Evolutionary conservation across 345 rosid genomes (phyloP), one percentile per base, ranked within the genome.

Genomic region (Carallia pectinifolia): DNA sequence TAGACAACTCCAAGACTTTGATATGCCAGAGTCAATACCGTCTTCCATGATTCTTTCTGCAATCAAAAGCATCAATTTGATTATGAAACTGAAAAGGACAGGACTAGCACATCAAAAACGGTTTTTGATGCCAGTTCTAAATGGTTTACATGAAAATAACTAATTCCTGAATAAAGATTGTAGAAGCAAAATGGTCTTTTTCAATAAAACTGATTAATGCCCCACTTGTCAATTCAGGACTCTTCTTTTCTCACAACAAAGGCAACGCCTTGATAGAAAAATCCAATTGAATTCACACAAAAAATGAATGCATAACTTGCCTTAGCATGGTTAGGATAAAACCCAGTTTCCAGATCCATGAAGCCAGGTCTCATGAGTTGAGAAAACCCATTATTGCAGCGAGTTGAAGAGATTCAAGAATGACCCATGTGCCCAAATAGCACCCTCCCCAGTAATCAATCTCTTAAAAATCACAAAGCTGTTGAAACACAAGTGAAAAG

Each of bases 1-100:
- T 93, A 93, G n/a, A 93, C 98, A 7, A 93, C 97, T 6, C 98
- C 98, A n/a, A 89, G 76, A 74, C 95, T 89, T 67, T 89, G 92
- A 73, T 80, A 89, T 1, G 96, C 98, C 78, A 93, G 81, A 73
- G 92, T 90, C 72, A 92, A 75, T 6, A 88, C 85, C 34, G 97
- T 86, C 74, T 75, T 85, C 97, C 97, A 92, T 19, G 97, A 88
- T 66, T 92, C 92, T 70, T 67, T 85, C 97, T 90, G 88, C 85
- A 72, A 66, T 56, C 12, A 56, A 27, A 56, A 56, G 7, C 60
- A 19, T 56, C 34, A 30, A 56, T 56, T 56, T 44, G 38, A 6
- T 65, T 30, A 47, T 5, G 6, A 59, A 58, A 65, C 76, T 70
- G 7, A 71, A 53, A 66, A 64, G 15, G 60, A 9, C 5, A 27